A percentile compares a stretch with the other conserved stretches of the same genome.
Conservation (phyloP, 2,329 filamentous ascomycete species). For the Grosmannia serpens region DNA sequence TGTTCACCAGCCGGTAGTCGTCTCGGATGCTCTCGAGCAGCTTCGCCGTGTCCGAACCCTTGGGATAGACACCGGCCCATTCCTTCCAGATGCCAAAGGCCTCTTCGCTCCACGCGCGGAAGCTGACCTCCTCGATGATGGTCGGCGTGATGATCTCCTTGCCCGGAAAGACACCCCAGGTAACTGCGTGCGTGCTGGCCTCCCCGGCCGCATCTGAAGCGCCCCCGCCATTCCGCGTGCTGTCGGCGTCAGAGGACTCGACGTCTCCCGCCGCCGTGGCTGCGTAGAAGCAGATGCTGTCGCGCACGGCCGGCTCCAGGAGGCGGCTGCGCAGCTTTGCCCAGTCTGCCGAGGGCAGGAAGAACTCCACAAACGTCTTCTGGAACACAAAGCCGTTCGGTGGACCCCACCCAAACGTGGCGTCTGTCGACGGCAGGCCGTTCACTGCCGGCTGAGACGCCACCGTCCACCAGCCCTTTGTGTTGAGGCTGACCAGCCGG, state of each 20-base stretch:
- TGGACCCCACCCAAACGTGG: conserved; percentile 87
- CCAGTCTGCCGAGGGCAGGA: conserved; percentile 69
- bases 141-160: conserved; percentile 98
- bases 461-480: conserved; percentile 87
- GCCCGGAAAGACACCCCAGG: conserved; percentile 97
- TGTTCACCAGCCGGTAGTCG: conserved; percentile 81
- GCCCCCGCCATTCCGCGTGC: conserved; percentile 20
- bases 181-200: conserved; percentile 77
- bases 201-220: conserved; percentile 15
- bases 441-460: conserved; percentile 93
- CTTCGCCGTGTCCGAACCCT: conserved; percentile 56
- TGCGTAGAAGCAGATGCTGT: conserved; percentile 77
- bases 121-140: conserved; percentile 94
- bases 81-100: conserved; percentile 92
- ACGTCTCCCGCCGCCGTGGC: conserved; percentile 70
- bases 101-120: conserved; percentile 93
- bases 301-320: conserved; percentile 39
- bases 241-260: conserved; percentile 47
- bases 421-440: conserved; percentile 63
- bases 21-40: conserved; percentile 56
- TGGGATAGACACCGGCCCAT: conserved; percentile 83
- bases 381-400: conserved; percentile 92
- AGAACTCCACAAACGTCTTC: conserved; percentile 96
- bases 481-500: conserved; percentile 65
- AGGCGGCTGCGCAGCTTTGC: conserved; percentile 52